phyloP scores from a whole-genome alignment of 208 protist species.

The Naegleria fowleri region DNA sequence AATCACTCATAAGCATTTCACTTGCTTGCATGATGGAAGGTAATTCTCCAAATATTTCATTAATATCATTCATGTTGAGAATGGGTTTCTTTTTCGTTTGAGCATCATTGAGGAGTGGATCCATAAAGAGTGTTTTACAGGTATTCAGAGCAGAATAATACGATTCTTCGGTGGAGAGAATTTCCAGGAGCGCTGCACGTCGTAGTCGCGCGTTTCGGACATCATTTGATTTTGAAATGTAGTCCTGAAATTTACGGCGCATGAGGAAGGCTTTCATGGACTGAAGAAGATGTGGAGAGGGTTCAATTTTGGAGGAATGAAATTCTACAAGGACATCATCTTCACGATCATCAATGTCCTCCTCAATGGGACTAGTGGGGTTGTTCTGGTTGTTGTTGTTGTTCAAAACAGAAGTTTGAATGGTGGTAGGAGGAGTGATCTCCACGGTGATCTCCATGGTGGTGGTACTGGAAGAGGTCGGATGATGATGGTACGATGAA shows the following conservation, averaged over 20 bases:
- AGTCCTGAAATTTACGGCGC: background rate
- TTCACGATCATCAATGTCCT: too few relatives aligned
- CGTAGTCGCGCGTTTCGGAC: background rate
- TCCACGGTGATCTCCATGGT: too few relatives aligned
- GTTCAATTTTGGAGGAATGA: too few relatives aligned
- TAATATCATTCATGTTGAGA: background rate
- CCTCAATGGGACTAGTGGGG: too few relatives aligned
- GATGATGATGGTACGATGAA: too few relatives aligned
- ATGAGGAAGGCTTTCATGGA: too few relatives aligned
- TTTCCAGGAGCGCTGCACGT: background rate
- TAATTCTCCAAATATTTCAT: slow-evolving; percentile 1
- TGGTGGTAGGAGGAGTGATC: too few relatives aligned
- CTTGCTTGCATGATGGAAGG: background rate
- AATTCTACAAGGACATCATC: too few relatives aligned
- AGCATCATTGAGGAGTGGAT: background rate
- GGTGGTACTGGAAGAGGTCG: too few relatives aligned
- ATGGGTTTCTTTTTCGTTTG: background rate
- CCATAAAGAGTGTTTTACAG: background rate
- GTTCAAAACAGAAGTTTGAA: too few relatives aligned
- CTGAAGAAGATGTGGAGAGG: too few relatives aligned
- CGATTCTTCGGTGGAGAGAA: background rate
- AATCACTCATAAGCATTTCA: background rate
- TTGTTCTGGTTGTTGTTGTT: too few relatives aligned
- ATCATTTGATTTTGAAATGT: background rate
- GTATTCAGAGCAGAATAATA: background rate